Evolutionary conservation across 805 yeast genomes (phyloP), one percentile per base, ranked within the genome.

Genomic region (Wickerhamomyces hampshirensis): DNA sequence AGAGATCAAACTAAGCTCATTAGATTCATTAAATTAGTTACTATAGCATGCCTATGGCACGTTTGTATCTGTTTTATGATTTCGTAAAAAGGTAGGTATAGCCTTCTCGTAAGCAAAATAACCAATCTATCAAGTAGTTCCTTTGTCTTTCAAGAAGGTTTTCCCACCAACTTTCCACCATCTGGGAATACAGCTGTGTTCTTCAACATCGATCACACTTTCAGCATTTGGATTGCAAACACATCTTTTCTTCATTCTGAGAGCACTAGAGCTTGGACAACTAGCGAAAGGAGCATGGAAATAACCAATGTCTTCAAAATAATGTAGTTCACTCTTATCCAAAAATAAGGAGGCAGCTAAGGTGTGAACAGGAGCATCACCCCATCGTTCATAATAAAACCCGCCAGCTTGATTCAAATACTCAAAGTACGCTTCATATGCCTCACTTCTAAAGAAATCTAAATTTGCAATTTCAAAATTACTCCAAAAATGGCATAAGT

Each of bases 331-430:
- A 13, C 65, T 55, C 35, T 65, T 69, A 43, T 77, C 73, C 43
- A 84, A 59, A 30, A 84, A 56, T 29, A 84, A 56, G 0, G 83
- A 56, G 1, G 74, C 78, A 1, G 77, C 95, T 19, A 86, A 65
- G 0, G 91, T 68, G 56, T 87, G 96, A 12, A 87, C 84, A 0
- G 96, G 96, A 0, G 96, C 96, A 62, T 88, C 96, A 12, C 96
- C 96, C 96, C 96, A 88, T 40, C 96, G 64, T 59, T 87, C 96
- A 38, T 83, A 81, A 57, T 82, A 82, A 54, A 85, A 84, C 5
- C 93, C 93, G 32, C 87, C 89, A 14, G 74, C 66, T 21, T 67
- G 50, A 56, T 84, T 86, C 43, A 85, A 66, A 56, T 64, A 65
- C 18, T 80, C 71, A 55, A 84, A 85, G 56, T 69, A 84, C 36